Conservation (phyloP, 1,284 basidiomycete species). For the Rhodotorula sp. region DNA sequence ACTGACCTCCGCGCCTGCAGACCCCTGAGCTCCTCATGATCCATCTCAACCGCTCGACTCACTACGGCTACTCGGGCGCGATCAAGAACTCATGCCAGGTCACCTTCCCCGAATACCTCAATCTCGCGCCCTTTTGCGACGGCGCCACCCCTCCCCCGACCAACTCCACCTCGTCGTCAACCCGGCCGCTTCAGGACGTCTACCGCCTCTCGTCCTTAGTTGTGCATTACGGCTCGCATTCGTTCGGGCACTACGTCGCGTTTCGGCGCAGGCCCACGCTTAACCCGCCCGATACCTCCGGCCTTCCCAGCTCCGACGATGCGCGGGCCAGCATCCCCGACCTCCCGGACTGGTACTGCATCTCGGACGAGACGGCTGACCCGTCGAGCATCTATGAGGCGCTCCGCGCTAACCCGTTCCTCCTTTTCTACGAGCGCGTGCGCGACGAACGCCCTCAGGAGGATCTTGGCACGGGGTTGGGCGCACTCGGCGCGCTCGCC, state of each 20-base stretch:
- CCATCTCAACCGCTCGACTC: slow-evolving; percentile 80
- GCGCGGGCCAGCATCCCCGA: background rate
- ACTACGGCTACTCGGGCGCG: slow-evolving; percentile 66
- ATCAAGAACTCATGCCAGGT: slow-evolving; percentile 78
- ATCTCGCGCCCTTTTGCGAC: slow-evolving; percentile 73
- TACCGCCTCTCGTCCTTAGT: slow-evolving; percentile 81
- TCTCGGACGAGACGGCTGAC: slow-evolving; percentile 78
- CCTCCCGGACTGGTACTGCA: slow-evolving; percentile 68
- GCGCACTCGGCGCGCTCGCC: background rate
- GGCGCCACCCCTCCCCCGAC: slow-evolving; percentile 67
- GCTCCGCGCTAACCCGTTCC: slow-evolving; percentile 72
- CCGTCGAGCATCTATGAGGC: slow-evolving; percentile 76
- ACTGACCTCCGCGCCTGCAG: slow-evolving; percentile 51
- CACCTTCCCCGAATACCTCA: slow-evolving; percentile 79
- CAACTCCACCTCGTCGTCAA: background rate
- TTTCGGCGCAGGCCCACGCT: slow-evolving; percentile 63
- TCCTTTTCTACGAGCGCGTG: slow-evolving; percentile 84
- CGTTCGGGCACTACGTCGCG: slow-evolving; percentile 87
- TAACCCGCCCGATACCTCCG: background rate
- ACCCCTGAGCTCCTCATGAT: slow-evolving; percentile 79
- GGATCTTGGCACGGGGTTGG: background rate
- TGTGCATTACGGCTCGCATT: slow-evolving; percentile 85
- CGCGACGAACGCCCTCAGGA: background rate
- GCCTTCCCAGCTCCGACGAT: background rate
- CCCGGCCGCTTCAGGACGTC: slow-evolving; percentile 49